Base-by-base conservation (phyloP, 2,329 filamentous ascomycete species). In the Penicillium sp. region DNA sequence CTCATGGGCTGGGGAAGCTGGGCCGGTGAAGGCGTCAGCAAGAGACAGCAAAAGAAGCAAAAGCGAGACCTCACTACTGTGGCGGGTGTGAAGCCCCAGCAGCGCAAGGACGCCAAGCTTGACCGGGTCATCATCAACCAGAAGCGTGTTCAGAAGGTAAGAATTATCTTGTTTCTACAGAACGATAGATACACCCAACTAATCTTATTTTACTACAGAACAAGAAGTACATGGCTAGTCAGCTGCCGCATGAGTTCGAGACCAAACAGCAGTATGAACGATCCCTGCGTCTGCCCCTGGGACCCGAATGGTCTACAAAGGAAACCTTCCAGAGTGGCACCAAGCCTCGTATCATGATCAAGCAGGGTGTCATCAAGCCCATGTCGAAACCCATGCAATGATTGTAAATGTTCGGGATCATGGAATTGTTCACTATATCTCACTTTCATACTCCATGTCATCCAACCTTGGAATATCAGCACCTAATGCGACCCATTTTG, bases 241-340 rank as follows among this genome's bases (percentile, higher is more conserved):
- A 85, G 65, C 79, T 99, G 47, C 94, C 94, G 46, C 90, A 95
- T 74, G 87, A 86, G n/a, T 97, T 91, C 73, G 93, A 97, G 79
- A 90, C 83, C 27, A 83, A 82, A 63, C 83, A 89, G 68, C 91
- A 97, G 78, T 97, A 97, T 75, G 94, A 99, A 79, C 81, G 93
- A 47, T 89, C 88, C 60, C 78, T 97, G 55, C 82, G 93, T 40
- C 76, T 97, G 62, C 94, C 94, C 1, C 84, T 97, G 57, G 94
- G 94, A 1, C 90, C 89, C 14, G 93, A 99, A 74, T 99, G 93
- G 92, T 86, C 87, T 63, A 97, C 93, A n/a, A 97, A 96, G 82
- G 86, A 91, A 78, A 91, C 89, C 13, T 94, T 94, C 81, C 92
- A 97, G 79, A 85, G 88, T 64, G 84, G 84, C 57, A 96, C 89